Percentiles rank a stretch among this genome's conserved stretches.
Evolutionary conservation across 2,329 filamentous ascomycete species (phyloP).

Genomic region (Lachnellula arida): DNA sequence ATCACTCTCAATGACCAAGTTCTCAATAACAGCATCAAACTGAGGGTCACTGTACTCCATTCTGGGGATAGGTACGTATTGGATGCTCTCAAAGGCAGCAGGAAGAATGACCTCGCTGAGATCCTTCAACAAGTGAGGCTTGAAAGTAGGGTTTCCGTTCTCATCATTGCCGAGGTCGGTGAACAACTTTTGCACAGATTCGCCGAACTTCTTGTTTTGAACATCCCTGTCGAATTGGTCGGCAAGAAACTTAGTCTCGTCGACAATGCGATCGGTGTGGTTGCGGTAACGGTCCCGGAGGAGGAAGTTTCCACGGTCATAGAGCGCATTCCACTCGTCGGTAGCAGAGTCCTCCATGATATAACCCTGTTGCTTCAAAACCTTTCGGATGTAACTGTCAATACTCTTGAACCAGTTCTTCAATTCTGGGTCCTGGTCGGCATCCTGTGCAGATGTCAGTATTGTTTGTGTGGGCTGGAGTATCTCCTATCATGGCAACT

Average conservation of each 20-base stretch:
- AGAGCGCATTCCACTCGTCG: slow-evolving; percentile 76
- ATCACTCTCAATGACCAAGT: slow-evolving; percentile 90
- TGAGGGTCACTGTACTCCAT: slow-evolving; percentile 86
- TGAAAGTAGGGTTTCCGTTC: slow-evolving; percentile 81
- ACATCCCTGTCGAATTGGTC: slow-evolving; percentile 86
- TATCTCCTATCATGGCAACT: background rate
- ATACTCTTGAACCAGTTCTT: slow-evolving; percentile 83
- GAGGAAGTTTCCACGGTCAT: slow-evolving; percentile 80
- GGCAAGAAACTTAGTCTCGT: slow-evolving; percentile 85
- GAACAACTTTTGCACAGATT: slow-evolving; percentile 79
- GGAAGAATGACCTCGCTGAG: slow-evolving; percentile 83
- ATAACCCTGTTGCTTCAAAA: slow-evolving; percentile 84
- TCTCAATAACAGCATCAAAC: slow-evolving; percentile 88
- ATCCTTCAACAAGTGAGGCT: slow-evolving; percentile 88
- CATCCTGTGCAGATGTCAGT: slow-evolving; percentile 44
- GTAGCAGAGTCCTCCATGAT: slow-evolving; percentile 78
- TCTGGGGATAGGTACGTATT: slow-evolving; percentile 87
- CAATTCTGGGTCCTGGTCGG: slow-evolving; percentile 80
- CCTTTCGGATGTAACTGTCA: slow-evolving; percentile 73
- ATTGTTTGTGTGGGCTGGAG: background rate
- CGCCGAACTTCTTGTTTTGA: slow-evolving; percentile 76
- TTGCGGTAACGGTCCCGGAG: slow-evolving; percentile 82
- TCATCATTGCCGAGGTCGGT: slow-evolving; percentile 82
- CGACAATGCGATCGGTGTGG: slow-evolving; percentile 80
- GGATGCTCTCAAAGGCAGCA: slow-evolving; percentile 72